Percentiles rank a stretch among this genome's conserved stretches.
Evolutionary conservation across 2,329 filamentous ascomycete species (phyloP).

Genomic region (Huntiella omanensis): DNA sequence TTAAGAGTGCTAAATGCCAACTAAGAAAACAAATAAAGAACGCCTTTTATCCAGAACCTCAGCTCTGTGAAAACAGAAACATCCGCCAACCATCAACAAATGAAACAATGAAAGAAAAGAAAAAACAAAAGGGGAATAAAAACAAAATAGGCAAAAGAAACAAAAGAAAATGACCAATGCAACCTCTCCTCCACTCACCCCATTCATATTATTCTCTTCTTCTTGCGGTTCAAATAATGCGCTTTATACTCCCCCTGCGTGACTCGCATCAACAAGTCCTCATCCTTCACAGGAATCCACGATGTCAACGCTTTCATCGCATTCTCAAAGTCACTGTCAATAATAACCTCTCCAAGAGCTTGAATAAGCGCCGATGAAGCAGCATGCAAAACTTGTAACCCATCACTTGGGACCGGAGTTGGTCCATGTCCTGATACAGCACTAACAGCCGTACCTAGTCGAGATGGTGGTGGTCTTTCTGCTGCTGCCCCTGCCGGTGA

Average conservation of each 20-base stretch:
- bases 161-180: not conserved
- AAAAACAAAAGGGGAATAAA: not conserved
- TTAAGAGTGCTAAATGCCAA: not conserved
- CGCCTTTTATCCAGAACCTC: not conserved
- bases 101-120: constrained; percentile 1
- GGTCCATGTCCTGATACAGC: constrained; percentile 10
- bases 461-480: constrained; percentile 25
- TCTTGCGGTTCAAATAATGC: constrained; percentile 10
- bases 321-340: constrained; percentile 92
- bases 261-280: constrained; percentile 83
- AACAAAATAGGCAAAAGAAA: not conserved
- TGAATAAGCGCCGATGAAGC: constrained; percentile 79
- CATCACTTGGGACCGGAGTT: constrained; percentile 16
- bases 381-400: constrained; percentile 77
- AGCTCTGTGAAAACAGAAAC: constrained; percentile 1
- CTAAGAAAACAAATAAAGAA: not conserved
- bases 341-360: constrained; percentile 67
- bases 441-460: constrained; percentile 4
- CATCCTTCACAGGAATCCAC: constrained; percentile 85
- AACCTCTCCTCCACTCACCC: not conserved
- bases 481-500: constrained; percentile 94
- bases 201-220: constrained; percentile 6
- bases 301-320: constrained; percentile 93
- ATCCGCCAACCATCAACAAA: not conserved
- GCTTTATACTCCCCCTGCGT: constrained; percentile 69